phyloP scores from a whole-genome alignment of 495 filamentous ascomycete species.

The Penicilliopsis zonata region DNA sequence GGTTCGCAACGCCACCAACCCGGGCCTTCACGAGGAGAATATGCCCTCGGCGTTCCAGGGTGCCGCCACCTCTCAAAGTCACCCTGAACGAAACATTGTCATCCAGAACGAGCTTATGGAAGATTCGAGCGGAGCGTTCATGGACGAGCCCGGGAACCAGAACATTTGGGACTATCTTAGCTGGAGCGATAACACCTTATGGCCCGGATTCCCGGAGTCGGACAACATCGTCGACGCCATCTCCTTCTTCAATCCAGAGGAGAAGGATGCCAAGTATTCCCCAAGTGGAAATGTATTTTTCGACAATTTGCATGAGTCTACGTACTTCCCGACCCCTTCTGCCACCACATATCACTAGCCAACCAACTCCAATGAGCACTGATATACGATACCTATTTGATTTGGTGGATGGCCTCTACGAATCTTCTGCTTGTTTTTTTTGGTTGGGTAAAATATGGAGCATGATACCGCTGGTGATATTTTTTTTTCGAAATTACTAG shows the following conservation, averaged over 20 bases:
- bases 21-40: conserved; percentile 8
- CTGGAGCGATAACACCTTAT: conserved; percentile 28
- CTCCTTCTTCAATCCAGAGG: conserved; percentile 16
- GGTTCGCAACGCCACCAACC: conserved; percentile 4
- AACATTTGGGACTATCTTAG: conserved; percentile 33
- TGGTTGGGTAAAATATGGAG: too few species aligned
- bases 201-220: conserved; percentile 21
- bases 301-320: too few species aligned
- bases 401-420: too few species aligned
- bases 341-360: too few species aligned
- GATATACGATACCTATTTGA: too few species aligned
- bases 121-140: conserved; percentile 14
- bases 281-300: too few species aligned
- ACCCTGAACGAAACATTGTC: conserved; percentile 10
- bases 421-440: too few species aligned
- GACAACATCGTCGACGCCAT: conserved; percentile 14
- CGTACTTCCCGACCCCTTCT: too few species aligned
- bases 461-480: too few species aligned
- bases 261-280: too few species aligned
- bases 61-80: conserved; percentile 8
- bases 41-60: conserved; percentile 11
- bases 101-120: conserved; percentile 14
- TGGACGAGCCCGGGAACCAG: conserved; percentile 23
- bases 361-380: too few species aligned
- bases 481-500: too few species aligned